Base-by-base conservation (phyloP, 768 basidiomycete species). In the Kwoniella pini region DNA sequence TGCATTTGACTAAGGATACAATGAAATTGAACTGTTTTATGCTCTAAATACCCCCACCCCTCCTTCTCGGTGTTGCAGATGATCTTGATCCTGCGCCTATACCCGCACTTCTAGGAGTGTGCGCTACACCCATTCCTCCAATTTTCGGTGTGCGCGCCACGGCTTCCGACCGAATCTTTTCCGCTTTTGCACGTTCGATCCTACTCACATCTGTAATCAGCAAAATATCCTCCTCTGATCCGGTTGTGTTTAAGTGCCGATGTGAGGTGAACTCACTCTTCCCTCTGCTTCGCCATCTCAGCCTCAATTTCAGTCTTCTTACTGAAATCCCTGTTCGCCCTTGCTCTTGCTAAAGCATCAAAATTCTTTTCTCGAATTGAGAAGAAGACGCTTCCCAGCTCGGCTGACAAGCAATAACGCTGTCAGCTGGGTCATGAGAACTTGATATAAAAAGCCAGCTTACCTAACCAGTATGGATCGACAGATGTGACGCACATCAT, bases 401-500 rank as follows among this genome's bases (percentile, higher is more conserved):
- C 92, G 69, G 94, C 93, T 92, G 68, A 21, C 66, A 44, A 69
- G 11, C 38, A 9, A 60, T 40, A 0, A 4, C 19, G 22, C 53
- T 22, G 24, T 54, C 30, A 27, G 21, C 30, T 38, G 28, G 2
- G 12, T 45, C 4, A 2, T 55, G 76, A 27, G 11, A n/a, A 9
- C 6, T 11, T 10, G 44, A 43, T 21, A 53, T n/a, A 19, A 15
- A 44, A 65, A 46, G 44, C 4, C 24, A 50, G 63, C 83, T 75
- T 79, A 90, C 92, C 93, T 33, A 98, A 84, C 96, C 96, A 99
- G 79, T 93, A 93, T 2, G 96, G 87, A 74, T 98, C 93, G 63
- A 98, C 89, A 0, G 95, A 87, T 2, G 96, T 97, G n/a, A 99
- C 96, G 77, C 93, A 92, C 17, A 94, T 95, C 94, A 97, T 96